phyloP scores from a whole-genome alignment of 495 filamentous ascomycete species.

The Penicillium salamii region DNA sequence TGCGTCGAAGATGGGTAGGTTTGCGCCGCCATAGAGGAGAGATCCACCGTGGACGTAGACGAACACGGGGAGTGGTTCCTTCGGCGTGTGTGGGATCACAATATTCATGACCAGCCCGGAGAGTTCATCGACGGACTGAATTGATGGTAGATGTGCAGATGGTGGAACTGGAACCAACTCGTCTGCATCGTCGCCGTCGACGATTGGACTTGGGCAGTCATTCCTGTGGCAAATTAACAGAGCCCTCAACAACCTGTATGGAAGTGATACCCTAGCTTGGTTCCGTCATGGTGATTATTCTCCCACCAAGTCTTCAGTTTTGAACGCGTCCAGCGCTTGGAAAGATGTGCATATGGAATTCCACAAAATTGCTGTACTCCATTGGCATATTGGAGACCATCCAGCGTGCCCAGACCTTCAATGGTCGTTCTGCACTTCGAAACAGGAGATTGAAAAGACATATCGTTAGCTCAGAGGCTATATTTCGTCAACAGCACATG shows the following conservation, averaged over 20 bases:
- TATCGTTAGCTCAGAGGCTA: background rate
- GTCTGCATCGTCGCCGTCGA: conserved; percentile 21
- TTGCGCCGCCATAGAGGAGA: conserved; percentile 27
- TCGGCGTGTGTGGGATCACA: conserved; percentile 16
- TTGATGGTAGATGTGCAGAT: conserved; percentile 17
- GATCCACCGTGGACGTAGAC: conserved; percentile 32
- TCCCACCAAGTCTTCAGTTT: conserved; percentile 22
- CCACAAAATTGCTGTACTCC: conserved; percentile 31
- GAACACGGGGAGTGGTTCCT: conserved; percentile 19
- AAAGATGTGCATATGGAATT: conserved; percentile 26
- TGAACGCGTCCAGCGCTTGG: conserved; percentile 31
- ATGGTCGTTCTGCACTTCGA: conserved; percentile 21
- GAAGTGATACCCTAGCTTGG: conserved; percentile 20
- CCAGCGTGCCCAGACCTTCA: conserved; percentile 18
- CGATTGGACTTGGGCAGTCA: conserved; percentile 26
- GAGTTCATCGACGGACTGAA: conserved; percentile 18
- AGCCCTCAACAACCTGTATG: background rate
- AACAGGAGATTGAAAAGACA: conserved; percentile 26
- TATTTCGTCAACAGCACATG: too few species aligned
- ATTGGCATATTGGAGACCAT: conserved; percentile 24
- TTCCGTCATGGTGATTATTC: conserved; percentile 23
- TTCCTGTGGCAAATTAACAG: conserved; percentile 7
- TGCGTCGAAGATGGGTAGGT: conserved; percentile 28
- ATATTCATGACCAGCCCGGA: conserved; percentile 31
- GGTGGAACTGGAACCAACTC: conserved; percentile 27